phyloP scores from a whole-genome alignment of 768 basidiomycete genomes.

The Termitomyces sp. region DNA sequence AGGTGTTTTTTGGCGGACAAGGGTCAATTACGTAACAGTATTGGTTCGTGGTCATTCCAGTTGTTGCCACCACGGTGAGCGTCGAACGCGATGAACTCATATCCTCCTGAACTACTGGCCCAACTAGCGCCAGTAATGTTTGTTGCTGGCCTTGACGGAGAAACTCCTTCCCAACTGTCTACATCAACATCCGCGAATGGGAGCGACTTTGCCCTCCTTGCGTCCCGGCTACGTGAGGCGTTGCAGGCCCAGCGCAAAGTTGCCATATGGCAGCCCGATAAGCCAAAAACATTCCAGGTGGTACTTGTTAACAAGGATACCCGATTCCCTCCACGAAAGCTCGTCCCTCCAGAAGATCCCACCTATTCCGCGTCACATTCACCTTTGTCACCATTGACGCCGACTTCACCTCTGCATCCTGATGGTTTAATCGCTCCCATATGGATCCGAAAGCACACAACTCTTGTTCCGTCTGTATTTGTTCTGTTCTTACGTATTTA shows the following conservation, averaged over 20 bases:
- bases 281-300: constrained; percentile 72
- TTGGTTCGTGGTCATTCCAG: neutral
- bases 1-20: neutral
- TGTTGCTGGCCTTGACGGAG: constrained; percentile 73
- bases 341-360: constrained; percentile 55
- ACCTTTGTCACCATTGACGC: constrained; percentile 89
- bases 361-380: constrained; percentile 67
- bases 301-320: constrained; percentile 81
- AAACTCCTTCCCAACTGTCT: constrained; percentile 21
- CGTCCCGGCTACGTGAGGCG: constrained; percentile 61
- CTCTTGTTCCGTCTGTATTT: constrained; percentile 89
- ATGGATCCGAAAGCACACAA: constrained; percentile 95
- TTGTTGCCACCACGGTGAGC: neutral
- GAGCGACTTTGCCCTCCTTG: constrained; percentile 63
- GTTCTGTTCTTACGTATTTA: constrained; percentile 85
- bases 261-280: constrained; percentile 71
- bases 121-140: constrained; percentile 95
- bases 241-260: constrained; percentile 60
- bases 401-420: constrained; percentile 85
- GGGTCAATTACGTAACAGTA: neutral
- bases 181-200: constrained; percentile 20
- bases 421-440: constrained; percentile 97
- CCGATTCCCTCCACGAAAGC: constrained; percentile 86
- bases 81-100: constrained; percentile 72
- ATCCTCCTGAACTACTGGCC: constrained; percentile 84